Base-by-base conservation (phyloP, 2,329 filamentous ascomycete genomes). In the Cercospora nicotianae region DNA sequence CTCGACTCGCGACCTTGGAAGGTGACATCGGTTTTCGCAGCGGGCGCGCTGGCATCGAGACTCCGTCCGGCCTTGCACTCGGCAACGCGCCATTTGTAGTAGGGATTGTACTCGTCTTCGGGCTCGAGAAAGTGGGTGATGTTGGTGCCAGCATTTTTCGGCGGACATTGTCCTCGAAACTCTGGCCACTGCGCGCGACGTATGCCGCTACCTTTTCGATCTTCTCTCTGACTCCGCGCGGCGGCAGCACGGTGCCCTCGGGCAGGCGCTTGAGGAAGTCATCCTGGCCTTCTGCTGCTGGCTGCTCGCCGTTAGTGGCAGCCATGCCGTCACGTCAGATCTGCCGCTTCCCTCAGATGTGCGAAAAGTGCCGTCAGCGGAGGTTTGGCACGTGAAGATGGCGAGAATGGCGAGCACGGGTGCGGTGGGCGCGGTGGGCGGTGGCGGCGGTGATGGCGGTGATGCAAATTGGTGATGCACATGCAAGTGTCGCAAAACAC, bases 131-230 rank as follows among this genome's bases (percentile, higher is more conserved):
- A 99, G 75, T 90, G 92, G 79, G 98, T 95, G 77, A 96, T 96
- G n/a, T 92, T 87, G 76, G 96, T 95, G 72, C 85, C 86, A 74
- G 87, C 87, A 78, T 96, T 91, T 81, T 96, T 72, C 94, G 89
- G 75, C 92, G 90, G 73, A 99, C 91, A 73, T 91, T 89, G 75
- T 94, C 90, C 81, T 96, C 91, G 76, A 96, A 93, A 7, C 88
- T 78, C 12, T 81, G 75, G 39, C 87, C 87, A 75, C 87, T 87
- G 73, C 88, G 86, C 67, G 90, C 89, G 67, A 97, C 92, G 78
- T 96, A 98, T 58, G 93, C 93, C 63, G 95, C 94, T 12, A 94
- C 97, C 83, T 96, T 98, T 80, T 97, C 94, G 76, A 99, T 89
- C 73, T 94, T 87, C 20, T 85, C 84, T 84, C 93, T 90, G 76